phyloP scores from a whole-genome alignment of 208 protist genomes.

The Leptomonas seymouri region DNA sequence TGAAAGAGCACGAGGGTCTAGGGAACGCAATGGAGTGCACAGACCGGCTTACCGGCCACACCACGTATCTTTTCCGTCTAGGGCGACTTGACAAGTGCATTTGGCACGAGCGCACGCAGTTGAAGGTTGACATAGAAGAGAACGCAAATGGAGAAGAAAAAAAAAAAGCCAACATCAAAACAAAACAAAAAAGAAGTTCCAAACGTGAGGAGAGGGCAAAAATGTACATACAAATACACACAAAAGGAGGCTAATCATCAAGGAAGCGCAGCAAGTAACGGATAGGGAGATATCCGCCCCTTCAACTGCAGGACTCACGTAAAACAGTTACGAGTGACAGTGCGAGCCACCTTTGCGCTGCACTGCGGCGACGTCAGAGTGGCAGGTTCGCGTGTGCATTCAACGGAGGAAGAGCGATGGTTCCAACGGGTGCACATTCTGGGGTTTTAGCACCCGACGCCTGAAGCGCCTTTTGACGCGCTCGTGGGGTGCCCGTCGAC shows the following conservation, averaged over 20 bases:
- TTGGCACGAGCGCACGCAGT: background rate
- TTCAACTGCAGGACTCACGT: slow-evolving; percentile 4
- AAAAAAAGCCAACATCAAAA: background rate
- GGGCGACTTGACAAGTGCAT: too few relatives aligned
- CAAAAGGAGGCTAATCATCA: background rate
- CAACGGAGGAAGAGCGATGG: slow-evolving; percentile 9
- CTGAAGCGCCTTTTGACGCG: background rate
- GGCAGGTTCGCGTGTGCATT: background rate
- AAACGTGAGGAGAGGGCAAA: background rate
- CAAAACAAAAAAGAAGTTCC: slow-evolving; percentile 2
- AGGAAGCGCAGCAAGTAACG: background rate
- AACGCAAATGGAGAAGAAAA: background rate
- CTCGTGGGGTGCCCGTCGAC: slow-evolving; percentile 10
- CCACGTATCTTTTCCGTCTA: too few relatives aligned
- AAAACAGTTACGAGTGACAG: background rate
- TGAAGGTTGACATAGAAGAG: background rate
- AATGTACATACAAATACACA: background rate
- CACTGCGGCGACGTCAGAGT: slow-evolving; percentile 28
- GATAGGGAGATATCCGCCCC: background rate
- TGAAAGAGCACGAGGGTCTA: too few relatives aligned
- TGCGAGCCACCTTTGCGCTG: slow-evolving; percentile 1
- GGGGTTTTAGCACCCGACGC: background rate
- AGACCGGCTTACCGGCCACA: too few relatives aligned
- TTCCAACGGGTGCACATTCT: slow-evolving; percentile 5
- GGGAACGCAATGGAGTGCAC: too few relatives aligned